Evolutionary conservation across 2,329 filamentous ascomycete genomes (phyloP), one percentile per base, ranked within the genome.

Genomic region (Talaromyces marneffei): DNA sequence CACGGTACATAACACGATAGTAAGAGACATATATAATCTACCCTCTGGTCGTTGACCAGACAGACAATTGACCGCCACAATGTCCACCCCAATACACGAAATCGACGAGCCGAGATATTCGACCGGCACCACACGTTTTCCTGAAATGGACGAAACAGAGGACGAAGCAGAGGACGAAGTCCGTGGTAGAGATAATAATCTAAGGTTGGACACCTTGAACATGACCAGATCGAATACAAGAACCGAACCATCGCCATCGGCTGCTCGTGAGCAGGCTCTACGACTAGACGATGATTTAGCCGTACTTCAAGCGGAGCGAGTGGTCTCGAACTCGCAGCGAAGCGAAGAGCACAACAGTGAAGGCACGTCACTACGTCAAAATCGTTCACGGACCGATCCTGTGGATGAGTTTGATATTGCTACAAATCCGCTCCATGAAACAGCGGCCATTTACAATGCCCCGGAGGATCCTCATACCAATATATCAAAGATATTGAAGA

Each of bases 371-470:
- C 75, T 85, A 40, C 75, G 77, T 62, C 78, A 79, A 14, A 79
- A 81, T 3, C 78, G 83, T 52, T 85, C 83, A 4, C 79, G 80
- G 42, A 75, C 79, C 9, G 69, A 80, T 1, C 84, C 87, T 20
- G 75, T 87, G 3, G 87, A 89, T 68, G 86, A 89, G 59, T 88
- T 88, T 66, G 86, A 88, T 65, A 79, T 82, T 50, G 83, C 84
- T 23, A 89, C 87, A 2, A 88, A 88, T 58, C 87, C 87, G 0
- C 76, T 89, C 35, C 87, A 90, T 67, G 86, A 89, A 70, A 84
- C 85, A 68, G 80, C 85, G 1, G 82, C 84, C 40, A 76, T 85
- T 50, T 90, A 88, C 72, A 84, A 83, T 66, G 86, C 87, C 0
- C 83, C 85, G 0, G 82, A 85, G 65, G 81, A 87, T 63, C 85